Conservation (phyloP, 2,329 filamentous ascomycete genomes). For the Talaromyces sp. region DNA sequence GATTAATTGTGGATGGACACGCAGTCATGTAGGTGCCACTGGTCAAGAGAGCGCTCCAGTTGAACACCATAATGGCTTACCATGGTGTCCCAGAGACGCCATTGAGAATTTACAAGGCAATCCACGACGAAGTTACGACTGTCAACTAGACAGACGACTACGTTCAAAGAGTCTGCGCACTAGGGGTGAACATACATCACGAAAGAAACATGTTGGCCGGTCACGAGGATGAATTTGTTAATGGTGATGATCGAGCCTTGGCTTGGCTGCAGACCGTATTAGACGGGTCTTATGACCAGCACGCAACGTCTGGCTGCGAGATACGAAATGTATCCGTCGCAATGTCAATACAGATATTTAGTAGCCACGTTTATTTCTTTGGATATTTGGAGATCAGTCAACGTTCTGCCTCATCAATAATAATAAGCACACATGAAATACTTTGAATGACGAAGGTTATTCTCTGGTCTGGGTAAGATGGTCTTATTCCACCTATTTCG, state of each 20-base stretch:
- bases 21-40: not conserved
- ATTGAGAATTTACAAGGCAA: slow-evolving; percentile 46
- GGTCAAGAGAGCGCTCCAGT: not conserved
- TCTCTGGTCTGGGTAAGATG: not conserved
- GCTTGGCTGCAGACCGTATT: not conserved
- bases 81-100: slow-evolving; percentile 38
- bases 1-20: not conserved
- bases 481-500: not conserved
- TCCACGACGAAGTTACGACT: slow-evolving; percentile 40
- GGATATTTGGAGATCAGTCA: not conserved
- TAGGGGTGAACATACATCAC: slow-evolving; percentile 38
- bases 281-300: not conserved
- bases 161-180: slow-evolving; percentile 36
- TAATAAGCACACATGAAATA: not conserved
- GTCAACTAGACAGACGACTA: slow-evolving; percentile 40
- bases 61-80: not conserved
- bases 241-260: not conserved
- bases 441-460: not conserved
- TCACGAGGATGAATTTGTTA: not conserved
- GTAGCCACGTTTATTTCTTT: not conserved
- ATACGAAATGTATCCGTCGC: not conserved
- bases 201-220: slow-evolving; percentile 29
- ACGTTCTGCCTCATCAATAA: not conserved
- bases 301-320: not conserved
- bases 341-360: not conserved